A percentile compares a stretch with the other conserved stretches of the same genome.
Evolutionary conservation across 257 asterid species (phyloP).

Genomic region (Solanum boliviense): DNA sequence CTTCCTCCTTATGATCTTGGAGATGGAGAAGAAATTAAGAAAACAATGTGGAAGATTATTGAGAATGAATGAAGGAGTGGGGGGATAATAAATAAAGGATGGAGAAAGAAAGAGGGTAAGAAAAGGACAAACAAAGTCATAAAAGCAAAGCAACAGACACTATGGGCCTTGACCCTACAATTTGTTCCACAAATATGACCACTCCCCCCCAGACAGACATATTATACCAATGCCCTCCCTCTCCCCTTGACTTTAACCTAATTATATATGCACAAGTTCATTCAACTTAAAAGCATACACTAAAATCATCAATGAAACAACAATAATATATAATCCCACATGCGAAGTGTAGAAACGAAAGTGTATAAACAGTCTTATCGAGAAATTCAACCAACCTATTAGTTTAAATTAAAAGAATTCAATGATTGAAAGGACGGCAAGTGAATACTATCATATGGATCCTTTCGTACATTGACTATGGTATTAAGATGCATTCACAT

Average conservation of each 20-base stretch:
- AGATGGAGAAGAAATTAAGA: not conserved
- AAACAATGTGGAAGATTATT: not conserved
- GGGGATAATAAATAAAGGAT: conserved; percentile 36
- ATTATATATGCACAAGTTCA: not conserved
- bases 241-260: not conserved
- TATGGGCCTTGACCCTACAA: conserved; percentile 36
- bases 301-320: too few relatives aligned
- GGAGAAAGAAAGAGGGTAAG: conserved; percentile 20
- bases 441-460: not conserved
- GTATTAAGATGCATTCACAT: not conserved
- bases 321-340: not conserved
- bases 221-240: not conserved
- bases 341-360: not conserved
- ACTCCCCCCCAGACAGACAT: not conserved
- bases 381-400: too few relatives aligned
- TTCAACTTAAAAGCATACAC: not conserved
- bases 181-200: conserved; percentile 17
- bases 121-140: conserved; percentile 56
- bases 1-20: not conserved
- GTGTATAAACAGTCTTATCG: not conserved
- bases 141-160: conserved; percentile 41
- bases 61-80: not conserved
- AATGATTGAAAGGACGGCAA: too few relatives aligned
- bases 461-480: not conserved
- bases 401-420: too few relatives aligned